These are phyloP conservation scores for Aspergillus sp. DNA, from an alignment of 2,329 filamentous ascomycete species.

Conservation along the genomic window DNA sequence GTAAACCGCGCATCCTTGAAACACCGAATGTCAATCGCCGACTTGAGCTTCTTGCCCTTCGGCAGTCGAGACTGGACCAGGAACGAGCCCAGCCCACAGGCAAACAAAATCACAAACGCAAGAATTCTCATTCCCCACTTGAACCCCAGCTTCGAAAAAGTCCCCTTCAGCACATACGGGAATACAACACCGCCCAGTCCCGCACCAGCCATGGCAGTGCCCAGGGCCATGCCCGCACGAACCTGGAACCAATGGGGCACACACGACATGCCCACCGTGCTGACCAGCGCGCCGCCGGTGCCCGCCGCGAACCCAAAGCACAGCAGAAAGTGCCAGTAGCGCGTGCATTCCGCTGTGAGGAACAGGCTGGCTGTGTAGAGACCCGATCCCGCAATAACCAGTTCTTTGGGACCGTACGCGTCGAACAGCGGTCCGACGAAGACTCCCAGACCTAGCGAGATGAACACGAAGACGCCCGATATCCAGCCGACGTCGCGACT, in stretches of 20 bases:
- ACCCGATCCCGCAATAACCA: constrained; percentile 39
- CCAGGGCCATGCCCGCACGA: constrained; percentile 37
- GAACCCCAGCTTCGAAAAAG: constrained; percentile 35
- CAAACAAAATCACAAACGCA: constrained; percentile 32
- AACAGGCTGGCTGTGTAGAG: constrained; percentile 43
- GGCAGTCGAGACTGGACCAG: constrained; percentile 38
- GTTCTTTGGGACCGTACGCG: constrained; percentile 44
- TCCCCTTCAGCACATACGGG: constrained; percentile 34
- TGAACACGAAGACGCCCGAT: constrained; percentile 46
- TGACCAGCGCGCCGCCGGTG: constrained; percentile 34
- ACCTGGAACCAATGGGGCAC: constrained; percentile 44
- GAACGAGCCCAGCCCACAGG: constrained; percentile 31
- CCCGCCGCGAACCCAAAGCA: constrained; percentile 39
- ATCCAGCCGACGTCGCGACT: constrained; percentile 51
- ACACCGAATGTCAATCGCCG: constrained; percentile 41
- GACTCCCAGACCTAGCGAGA: constrained; percentile 45
- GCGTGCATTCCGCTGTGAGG: constrained; percentile 45
- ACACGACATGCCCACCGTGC: constrained; percentile 37
- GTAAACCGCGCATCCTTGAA: constrained; percentile 45
- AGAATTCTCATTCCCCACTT: constrained; percentile 40
- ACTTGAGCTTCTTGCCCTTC: constrained; percentile 24
- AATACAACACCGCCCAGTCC: constrained; percentile 39
- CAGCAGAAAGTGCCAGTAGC: constrained; percentile 51
- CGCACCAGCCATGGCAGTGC: constrained; percentile 39
- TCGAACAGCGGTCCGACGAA: constrained; percentile 53